Evolutionary conservation across 169 alveolate species (phyloP), one percentile per base, ranked within the genome.

Genomic region (Eimeria falciformis): DNA sequence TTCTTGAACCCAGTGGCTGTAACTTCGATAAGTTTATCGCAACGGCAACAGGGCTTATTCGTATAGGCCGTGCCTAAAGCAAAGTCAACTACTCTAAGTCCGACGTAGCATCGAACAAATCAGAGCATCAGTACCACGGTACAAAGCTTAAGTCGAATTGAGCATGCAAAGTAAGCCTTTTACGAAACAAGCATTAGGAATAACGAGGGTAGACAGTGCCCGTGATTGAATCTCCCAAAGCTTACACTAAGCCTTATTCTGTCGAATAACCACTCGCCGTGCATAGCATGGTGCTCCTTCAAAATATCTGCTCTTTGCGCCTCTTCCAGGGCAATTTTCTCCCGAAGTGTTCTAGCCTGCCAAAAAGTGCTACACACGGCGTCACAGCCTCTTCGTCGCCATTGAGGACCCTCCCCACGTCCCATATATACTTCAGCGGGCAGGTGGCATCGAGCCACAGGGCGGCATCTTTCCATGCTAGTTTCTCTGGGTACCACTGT

Each of bases 241-340:
- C 53, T 69, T 37, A 69, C 81, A 14, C 17, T 29, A 14, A 69
- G 17, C n/a, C 17, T 12, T 6, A 29, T 21, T 69, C 53, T 69
- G 27, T 69, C 81, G 53, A 69, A 69, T 21, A 69, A 29, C 81
- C 81, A 69, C 47, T 69, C 81, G 17, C 29, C 50, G 29, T 69
- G 81, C 55, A 69, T 21, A 12, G 43, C 25, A 11, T 69, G 81
- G 25, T 33, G 53, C 53, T 69, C 55, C 29, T 25, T 25, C 12
- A 69, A 1, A 14, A 69, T 12, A 27, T 69, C 47, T 69, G 12
- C 45, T 37, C 81, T 69, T 37, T 69, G 46, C 18, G 81, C 81
- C 37, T 69, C 81, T 69, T 69, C 81, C 11, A 29, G 14, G 21
- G 81, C 81, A 69, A 69, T 69, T 69, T 69, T n/a, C 37, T 69